Percentiles rank a stretch among this genome's conserved stretches.
Conservation (phyloP, 805 yeast genomes). For the Candida maesae region DNA sequence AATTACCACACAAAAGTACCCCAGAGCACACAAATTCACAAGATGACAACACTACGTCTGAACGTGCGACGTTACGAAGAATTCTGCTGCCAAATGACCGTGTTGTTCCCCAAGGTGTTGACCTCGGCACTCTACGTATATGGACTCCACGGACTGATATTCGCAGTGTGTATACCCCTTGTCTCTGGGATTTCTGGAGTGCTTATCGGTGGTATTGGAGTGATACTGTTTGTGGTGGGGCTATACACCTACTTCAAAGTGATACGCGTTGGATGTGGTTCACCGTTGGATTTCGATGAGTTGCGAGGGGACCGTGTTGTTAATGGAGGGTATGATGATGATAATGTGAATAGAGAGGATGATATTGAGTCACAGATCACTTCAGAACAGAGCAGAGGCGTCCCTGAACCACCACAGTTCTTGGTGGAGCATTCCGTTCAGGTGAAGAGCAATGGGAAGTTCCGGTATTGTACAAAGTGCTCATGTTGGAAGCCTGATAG, state of each 20-base stretch:
- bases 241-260: slow-evolving; percentile 51
- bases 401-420: slow-evolving; percentile 38
- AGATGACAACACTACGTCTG: slow-evolving; percentile 1
- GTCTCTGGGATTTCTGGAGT: slow-evolving; percentile 19
- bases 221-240: slow-evolving; percentile 33
- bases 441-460: slow-evolving; percentile 56
- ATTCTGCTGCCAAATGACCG: slow-evolving; percentile 34
- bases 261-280: slow-evolving; percentile 57
- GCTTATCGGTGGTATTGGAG: slow-evolving; percentile 25
- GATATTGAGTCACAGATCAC: slow-evolving; percentile 18
- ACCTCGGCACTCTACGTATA: slow-evolving; percentile 43
- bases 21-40: too few relatives aligned
- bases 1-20: not conserved
- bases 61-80: slow-evolving; percentile 18
- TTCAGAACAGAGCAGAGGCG: not conserved
- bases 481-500: slow-evolving; percentile 78
- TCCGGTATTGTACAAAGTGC: slow-evolving; percentile 70
- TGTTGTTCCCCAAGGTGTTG: slow-evolving; percentile 47
- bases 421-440: slow-evolving; percentile 39
- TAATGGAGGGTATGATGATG: too few relatives aligned
- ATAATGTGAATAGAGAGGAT: slow-evolving; percentile 4
- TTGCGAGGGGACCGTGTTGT: too few relatives aligned
- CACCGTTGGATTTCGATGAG: slow-evolving; percentile 54
- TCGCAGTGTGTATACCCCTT: slow-evolving; percentile 24
- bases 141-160: slow-evolving; percentile 40